Evolutionary conservation across 1,139 yeast genomes (phyloP), one percentile per base, ranked within the genome.

Genomic region (Saccharomyces hybrid): DNA sequence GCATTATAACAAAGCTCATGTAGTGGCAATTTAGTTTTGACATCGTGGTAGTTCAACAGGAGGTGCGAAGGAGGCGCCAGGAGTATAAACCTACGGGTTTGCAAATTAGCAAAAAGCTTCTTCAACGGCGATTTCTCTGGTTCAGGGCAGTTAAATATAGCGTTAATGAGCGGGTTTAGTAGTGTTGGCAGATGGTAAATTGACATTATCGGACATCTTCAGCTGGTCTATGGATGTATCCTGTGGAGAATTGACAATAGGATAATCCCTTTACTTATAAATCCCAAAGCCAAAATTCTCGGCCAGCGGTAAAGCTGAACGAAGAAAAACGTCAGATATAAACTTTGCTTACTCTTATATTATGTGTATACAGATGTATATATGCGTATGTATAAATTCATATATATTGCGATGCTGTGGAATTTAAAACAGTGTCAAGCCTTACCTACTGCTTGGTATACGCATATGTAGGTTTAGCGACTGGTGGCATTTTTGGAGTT

Each of bases 121-220:
- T 76, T 79, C 57, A 84, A 70, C 2, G 83, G 80, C 0, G 83
- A 73, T 47, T 76, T 77, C 6, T 71, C 62, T 8, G 84, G 80
- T 52, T 79, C 75, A 2, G 86, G 85, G 62, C 83, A 81, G 70
- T 86, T 84, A 74, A 87, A 86, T 28, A 87, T 69, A 54, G 83
- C 77, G 69, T 86, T 84, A 52, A 87, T 73, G 48, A 84, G 72
- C 4, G 93, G 91, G 63, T 87, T 86, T 56, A 80, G 71, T 51
- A 84, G 73, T 12, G 70, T 61, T 1, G 79, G 78, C 14, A 72
- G 65, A 55, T 73, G 73, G 54, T 69, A 71, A 24, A 72, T 68
- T 72, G 65, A 68, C 46, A 38, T 38, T 38, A 11, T 38, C 38
- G 31, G 31, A 28, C 31, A 38, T 14, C 44, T 21, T 24, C 19